phyloP scores from a whole-genome alignment of 139 green algal species.

The Choricystis sp. region DNA sequence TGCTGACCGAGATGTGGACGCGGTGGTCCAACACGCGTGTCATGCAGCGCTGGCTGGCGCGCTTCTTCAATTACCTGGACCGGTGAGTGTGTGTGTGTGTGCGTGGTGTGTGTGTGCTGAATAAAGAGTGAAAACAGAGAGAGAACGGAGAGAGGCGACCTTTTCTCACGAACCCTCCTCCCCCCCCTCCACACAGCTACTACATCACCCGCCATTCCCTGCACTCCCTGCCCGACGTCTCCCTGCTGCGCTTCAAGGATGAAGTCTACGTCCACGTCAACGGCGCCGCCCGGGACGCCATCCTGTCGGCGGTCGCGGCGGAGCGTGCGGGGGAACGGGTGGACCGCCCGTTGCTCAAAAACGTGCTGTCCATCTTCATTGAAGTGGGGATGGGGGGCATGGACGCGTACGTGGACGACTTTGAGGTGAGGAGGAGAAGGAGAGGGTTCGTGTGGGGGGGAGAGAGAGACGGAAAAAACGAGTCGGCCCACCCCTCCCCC shows the following conservation, averaged over 20 bases:
- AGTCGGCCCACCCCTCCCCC: background rate
- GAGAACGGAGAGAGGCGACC: background rate
- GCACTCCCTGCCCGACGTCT: slow-evolving; percentile 78
- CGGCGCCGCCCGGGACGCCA: slow-evolving; percentile 37
- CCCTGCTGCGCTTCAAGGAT: slow-evolving; percentile 66
- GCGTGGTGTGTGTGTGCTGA: background rate
- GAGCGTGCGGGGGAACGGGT: slow-evolving; percentile 88
- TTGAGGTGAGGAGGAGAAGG: slow-evolving; percentile 77
- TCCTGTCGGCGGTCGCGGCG: slow-evolving; percentile 61
- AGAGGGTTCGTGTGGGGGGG: background rate
- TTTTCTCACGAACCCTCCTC: background rate
- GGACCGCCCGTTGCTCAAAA: slow-evolving; percentile 77
- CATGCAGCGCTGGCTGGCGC: slow-evolving; percentile 94
- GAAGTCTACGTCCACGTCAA: slow-evolving; percentile 72
- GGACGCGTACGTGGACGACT: slow-evolving; percentile 88
- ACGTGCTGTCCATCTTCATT: slow-evolving; percentile 92
- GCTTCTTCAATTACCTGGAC: slow-evolving; percentile 99
- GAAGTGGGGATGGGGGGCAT: slow-evolving; percentile 87
- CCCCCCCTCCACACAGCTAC: slow-evolving; percentile 48
- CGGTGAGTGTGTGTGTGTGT: slow-evolving; percentile 24
- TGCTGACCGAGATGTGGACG: slow-evolving; percentile 77
- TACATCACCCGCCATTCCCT: slow-evolving; percentile 86
- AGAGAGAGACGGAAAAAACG: background rate
- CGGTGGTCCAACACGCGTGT: slow-evolving; percentile 96
- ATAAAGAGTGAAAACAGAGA: background rate